These are phyloP conservation scores for Neospora caninum DNA, from an alignment of 169 alveolate genomes.

Conservation along the genomic window DNA sequence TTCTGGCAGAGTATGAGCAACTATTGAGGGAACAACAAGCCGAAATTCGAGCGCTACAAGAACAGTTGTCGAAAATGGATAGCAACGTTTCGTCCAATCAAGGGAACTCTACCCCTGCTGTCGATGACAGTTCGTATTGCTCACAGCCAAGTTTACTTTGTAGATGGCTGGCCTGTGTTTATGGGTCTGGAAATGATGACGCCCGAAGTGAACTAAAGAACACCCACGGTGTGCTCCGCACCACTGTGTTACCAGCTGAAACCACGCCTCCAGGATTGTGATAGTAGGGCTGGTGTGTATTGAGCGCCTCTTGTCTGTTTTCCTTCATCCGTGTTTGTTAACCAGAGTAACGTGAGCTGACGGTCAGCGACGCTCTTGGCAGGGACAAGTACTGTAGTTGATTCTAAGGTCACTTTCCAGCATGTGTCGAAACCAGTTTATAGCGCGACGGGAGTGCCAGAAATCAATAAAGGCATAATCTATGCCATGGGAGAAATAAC, in stretches of 20 bases:
- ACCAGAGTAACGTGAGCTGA: too few species aligned
- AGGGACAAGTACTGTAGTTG: too few species aligned
- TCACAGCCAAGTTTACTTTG: slow-evolving; percentile 17
- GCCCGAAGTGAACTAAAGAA: not conserved
- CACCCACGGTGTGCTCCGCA: not conserved
- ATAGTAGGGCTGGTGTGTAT: too few species aligned
- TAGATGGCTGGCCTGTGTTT: not conserved
- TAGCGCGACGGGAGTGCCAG: too few species aligned
- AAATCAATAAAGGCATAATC: too few species aligned
- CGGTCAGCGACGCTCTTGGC: too few species aligned
- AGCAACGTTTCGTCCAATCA: not conserved
- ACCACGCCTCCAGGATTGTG: not conserved
- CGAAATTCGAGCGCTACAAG: slow-evolving; percentile 6
- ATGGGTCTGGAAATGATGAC: slow-evolving; percentile 12
- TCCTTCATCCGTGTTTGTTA: too few species aligned
- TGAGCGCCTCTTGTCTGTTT: too few species aligned
- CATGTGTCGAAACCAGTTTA: too few species aligned
- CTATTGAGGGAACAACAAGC: not conserved
- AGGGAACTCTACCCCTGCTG: not conserved
- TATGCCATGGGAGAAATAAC: too few species aligned
- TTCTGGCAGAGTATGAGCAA: slow-evolving; percentile 2
- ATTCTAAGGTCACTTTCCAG: too few species aligned
- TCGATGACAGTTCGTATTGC: not conserved
- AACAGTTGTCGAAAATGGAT: not conserved
- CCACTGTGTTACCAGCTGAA: not conserved